Percentiles rank a stretch among this genome's conserved stretches.
Conservation (phyloP, 2,329 filamentous ascomycete species). For the Emericellopsis atlantica region DNA sequence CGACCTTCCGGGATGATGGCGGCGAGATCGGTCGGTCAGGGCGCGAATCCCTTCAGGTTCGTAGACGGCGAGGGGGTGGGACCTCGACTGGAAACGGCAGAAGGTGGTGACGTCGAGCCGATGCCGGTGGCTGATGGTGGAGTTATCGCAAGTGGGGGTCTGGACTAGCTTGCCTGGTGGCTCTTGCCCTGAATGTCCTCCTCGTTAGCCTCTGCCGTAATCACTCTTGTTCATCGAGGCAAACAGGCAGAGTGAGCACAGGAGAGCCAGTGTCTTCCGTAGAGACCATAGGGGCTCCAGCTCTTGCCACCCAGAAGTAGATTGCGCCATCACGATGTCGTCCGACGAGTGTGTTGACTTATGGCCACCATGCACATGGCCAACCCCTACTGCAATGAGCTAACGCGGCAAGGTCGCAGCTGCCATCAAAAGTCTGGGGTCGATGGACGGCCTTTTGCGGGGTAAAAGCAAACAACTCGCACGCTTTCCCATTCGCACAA, state of each 20-base stretch:
- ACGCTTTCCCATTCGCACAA: too few species aligned
- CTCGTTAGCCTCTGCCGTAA: too few species aligned
- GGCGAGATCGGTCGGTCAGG: neutral
- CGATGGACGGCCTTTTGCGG: neutral
- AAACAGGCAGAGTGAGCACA: too few species aligned
- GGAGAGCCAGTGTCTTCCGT: too few species aligned
- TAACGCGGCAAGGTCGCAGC: neutral
- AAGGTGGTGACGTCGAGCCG: slow-evolving; percentile 4
- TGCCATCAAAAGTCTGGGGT: neutral
- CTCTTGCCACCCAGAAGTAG: too few species aligned
- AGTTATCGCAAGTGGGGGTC: too few species aligned
- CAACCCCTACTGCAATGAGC: neutral
- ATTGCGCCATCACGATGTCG: too few species aligned
- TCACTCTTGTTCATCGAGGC: too few species aligned
- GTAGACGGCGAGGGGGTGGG: neutral
- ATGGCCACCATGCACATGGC: neutral
- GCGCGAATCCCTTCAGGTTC: neutral
- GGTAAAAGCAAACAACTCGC: too few species aligned
- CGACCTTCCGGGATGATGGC: neutral
- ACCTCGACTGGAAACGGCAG: neutral
- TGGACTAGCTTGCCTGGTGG: neutral
- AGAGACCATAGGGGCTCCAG: too few species aligned
- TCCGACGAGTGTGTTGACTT: too few species aligned
- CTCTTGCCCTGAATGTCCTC: neutral
- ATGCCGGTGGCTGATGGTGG: slow-evolving; percentile 1